Conservation (phyloP, 257 asterid genomes). For the Thymus mandschuricus region DNA sequence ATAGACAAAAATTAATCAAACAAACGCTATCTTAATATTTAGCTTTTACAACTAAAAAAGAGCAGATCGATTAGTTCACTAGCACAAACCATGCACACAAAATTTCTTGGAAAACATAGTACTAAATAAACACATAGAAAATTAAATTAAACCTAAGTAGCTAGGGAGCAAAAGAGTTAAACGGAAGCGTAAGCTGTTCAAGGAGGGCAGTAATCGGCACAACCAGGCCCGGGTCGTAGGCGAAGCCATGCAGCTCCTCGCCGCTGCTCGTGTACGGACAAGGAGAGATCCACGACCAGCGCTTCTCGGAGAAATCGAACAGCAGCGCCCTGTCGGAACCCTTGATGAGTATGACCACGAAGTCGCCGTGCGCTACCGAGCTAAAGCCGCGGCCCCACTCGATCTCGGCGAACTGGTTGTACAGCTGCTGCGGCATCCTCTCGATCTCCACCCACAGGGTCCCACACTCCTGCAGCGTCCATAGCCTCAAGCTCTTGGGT, state of each 20-base stretch:
- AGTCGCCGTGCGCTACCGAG: slow-evolving; percentile 78
- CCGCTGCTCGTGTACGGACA: slow-evolving; percentile 52
- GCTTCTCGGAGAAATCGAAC: slow-evolving; percentile 63
- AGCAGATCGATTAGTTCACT: background rate
- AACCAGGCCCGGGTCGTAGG: slow-evolving; percentile 70
- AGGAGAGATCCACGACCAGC: slow-evolving; percentile 85
- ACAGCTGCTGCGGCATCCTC: slow-evolving; percentile 95
- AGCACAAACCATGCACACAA: background rate
- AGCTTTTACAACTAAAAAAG: background rate
- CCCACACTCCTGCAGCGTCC: slow-evolving; percentile 76
- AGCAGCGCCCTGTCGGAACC: slow-evolving; percentile 58
- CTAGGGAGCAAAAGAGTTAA: slow-evolving; percentile 53
- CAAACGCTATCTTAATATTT: background rate
- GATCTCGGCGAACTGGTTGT: slow-evolving; percentile 62
- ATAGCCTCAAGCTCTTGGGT: slow-evolving; percentile 79
- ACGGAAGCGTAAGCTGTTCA: slow-evolving; percentile 79
- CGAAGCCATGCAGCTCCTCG: slow-evolving; percentile 75
- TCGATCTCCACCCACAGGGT: slow-evolving; percentile 80
- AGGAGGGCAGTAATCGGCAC: slow-evolving; percentile 79
- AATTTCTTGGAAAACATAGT: background rate
- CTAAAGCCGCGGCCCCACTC: slow-evolving; percentile 74
- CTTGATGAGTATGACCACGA: slow-evolving; percentile 51
- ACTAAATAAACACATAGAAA: background rate
- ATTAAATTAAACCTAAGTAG: too few species aligned
- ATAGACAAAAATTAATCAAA: background rate